Evolutionary conservation across 2,329 filamentous ascomycete species (phyloP), one percentile per base, ranked within the genome.

Genomic region (Magnaporthiopsis incrustans): DNA sequence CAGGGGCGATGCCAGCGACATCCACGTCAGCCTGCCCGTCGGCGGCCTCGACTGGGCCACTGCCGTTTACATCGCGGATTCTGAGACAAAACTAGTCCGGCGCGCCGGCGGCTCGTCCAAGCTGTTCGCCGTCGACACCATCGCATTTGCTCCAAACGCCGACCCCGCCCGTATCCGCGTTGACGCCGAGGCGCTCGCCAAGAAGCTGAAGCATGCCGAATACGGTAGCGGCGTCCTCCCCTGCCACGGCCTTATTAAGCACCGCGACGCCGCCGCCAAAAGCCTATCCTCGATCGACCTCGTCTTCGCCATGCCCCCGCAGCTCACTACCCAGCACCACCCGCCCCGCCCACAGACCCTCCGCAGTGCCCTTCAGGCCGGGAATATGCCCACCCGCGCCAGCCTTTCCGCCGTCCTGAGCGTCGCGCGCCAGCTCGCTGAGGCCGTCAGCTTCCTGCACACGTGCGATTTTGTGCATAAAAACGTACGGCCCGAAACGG

Each of bases 121-220:
- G 12, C 25, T 38, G 8, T 65, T 50, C 57, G 61, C 58, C 14
- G 58, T 65, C 15, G 64, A 65, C 57, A 38, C 64, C 14, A 63
- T 63, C 33, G 12, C 33, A 25, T 65, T 60, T 27, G 32, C 57
- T 12, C 30, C 57, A 7, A 56, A 56, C 27, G 14, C 61, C 15
- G 57, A 65, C 58, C 33, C 61, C 22, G 26, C 57, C 32, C 22
- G 56, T 4, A 61, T 50, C 27, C 57, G 61, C 30, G 27, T 61
- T 58, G 64, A 63, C 32, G 61, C 35, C 35, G 58, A 60, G 15
- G 22, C 26, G 14, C 58, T 60, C 15, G 58, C 11, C 58, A 25
- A 33, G 7, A 60, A 60, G 8, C 32, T 60, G 3, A n/a, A n/a
- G 12, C 26, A 60, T 4, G 58, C n/a, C 26, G 8, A 60, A 11